Conservation (phyloP, 805 yeast species). For the Grigorovia transvaalensis region DNA sequence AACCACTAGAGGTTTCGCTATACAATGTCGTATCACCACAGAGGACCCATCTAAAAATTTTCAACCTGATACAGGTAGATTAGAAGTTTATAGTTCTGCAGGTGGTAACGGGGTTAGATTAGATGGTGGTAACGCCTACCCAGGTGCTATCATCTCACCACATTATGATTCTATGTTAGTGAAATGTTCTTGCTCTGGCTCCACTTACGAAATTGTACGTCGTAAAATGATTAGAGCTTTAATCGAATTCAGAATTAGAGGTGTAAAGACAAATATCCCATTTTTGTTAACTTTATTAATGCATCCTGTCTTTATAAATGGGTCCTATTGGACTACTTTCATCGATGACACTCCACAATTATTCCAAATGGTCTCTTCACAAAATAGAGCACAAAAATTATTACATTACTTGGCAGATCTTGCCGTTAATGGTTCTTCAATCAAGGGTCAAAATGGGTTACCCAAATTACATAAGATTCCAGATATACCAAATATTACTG, state of each 20-base stretch:
- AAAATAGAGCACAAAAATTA: slow-evolving; percentile 93
- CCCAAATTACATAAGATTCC: slow-evolving; percentile 78
- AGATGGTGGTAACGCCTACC: slow-evolving; percentile 98
- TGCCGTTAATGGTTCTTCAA: slow-evolving; percentile 91
- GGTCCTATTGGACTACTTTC: slow-evolving; percentile 96
- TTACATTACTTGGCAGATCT: slow-evolving; percentile 85
- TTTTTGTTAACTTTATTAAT: slow-evolving; percentile 86
- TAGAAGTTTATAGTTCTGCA: slow-evolving; percentile 94
- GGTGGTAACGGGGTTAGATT: slow-evolving; percentile 99
- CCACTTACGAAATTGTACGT: slow-evolving; percentile 92
- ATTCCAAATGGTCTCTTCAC: slow-evolving; percentile 89
- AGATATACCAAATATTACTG: slow-evolving; percentile 60
- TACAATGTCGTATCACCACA: slow-evolving; percentile 97
- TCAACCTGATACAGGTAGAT: slow-evolving; percentile 99
- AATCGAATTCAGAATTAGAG: slow-evolving; percentile 96
- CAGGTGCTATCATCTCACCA: slow-evolving; percentile 93
- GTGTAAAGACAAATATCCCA: slow-evolving; percentile 97
- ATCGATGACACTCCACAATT: slow-evolving; percentile 96
- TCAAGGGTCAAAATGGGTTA: slow-evolving; percentile 88
- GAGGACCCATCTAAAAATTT: slow-evolving; percentile 94
- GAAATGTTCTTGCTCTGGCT: slow-evolving; percentile 94
- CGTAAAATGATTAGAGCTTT: slow-evolving; percentile 95
- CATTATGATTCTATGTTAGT: slow-evolving; percentile 98
- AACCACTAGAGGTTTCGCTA: slow-evolving; percentile 94
- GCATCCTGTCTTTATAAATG: slow-evolving; percentile 73